Conservation (phyloP, 805 yeast genomes). For the Cyberlindnera americana region DNA sequence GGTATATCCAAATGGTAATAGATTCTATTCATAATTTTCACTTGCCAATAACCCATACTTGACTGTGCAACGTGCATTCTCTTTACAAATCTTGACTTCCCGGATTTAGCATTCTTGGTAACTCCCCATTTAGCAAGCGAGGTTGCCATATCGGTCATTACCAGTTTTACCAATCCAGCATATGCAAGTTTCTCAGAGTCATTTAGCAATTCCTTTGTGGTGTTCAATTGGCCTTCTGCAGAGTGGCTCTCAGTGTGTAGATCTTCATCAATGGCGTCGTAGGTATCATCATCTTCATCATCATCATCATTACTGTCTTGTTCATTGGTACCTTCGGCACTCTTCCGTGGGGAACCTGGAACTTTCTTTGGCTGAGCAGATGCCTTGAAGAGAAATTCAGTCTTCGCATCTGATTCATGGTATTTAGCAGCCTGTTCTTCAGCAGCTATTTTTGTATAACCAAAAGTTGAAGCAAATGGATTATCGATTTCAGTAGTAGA, state of each 20-base stretch:
- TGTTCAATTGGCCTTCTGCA: constrained; percentile 64
- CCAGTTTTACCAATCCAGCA: constrained; percentile 75
- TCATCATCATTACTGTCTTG: background rate
- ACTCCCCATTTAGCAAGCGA: constrained; percentile 59
- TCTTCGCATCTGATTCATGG: constrained; percentile 47
- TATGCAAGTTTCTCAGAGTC: constrained; percentile 91
- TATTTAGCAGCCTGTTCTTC: constrained; percentile 83
- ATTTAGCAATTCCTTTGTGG: constrained; percentile 75
- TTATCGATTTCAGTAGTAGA: background rate
- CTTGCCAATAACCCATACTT: constrained; percentile 82
- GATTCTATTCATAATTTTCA: constrained; percentile 62
- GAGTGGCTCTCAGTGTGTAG: constrained; percentile 32
- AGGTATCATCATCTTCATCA: constrained; percentile 24
- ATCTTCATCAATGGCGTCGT: constrained; percentile 37
- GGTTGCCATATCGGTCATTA: constrained; percentile 77
- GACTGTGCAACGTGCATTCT: constrained; percentile 66
- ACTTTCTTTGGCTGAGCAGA: background rate
- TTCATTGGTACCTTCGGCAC: too few relatives aligned
- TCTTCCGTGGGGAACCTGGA: background rate
- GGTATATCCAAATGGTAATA: constrained; percentile 78
- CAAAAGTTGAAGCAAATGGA: constrained; percentile 31
- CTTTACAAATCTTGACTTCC: constrained; percentile 46
- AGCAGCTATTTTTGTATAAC: constrained; percentile 85
- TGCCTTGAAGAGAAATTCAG: constrained; percentile 49
- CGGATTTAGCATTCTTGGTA: constrained; percentile 43